Base-by-base conservation (phyloP, 192 early-diverging fungal species). In the Paraglomus brasilianum region DNA sequence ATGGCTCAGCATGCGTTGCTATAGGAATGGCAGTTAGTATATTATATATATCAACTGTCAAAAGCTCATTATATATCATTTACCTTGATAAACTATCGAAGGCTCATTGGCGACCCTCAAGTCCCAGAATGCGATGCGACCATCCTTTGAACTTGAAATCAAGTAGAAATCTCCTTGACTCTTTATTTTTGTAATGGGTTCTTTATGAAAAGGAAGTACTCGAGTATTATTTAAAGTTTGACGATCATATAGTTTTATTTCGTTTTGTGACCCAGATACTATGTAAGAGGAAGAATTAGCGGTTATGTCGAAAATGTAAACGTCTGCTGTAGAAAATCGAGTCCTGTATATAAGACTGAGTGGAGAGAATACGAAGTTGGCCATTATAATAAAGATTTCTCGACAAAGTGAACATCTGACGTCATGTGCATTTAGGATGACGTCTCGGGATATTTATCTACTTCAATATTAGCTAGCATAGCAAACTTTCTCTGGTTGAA, bases 81-180 rank as follows among this genome's bases (percentile, higher is more conserved):
- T 87, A 82, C 86, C 85, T 21, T 66, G 61, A 46, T 88, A 88
- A 41, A 82, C 76, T 75, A 89, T 83, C 4, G 83, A 75, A 22
- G 88, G 87, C 7, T 66, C 70, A 8, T 74, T 60, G 0, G 78
- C 41, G 0, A 76, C 77, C 39, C 91, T 83, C 67, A 93, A 60
- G 71, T 93, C 91, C 89, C 89, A 90, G 19, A 80, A 66, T 39
- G 81, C 85, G 5, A 90, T 63, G n/a, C 71, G 70, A 2, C 83
- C 81, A 62, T 93, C 91, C 38, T 81, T 78, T 24, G 89, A 88
- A 57, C 85, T 79, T 1, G 86, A 83, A 59, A 86, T 83, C 24
- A 91, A 60, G 3, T 87, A 75, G 24, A 80, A 50, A 1, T 85
- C 82, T 11, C 80, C 80, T 53, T 86, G 75, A 13, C 73, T 40